These are phyloP conservation scores for Schoenoplectus tabernaemontani DNA, from an alignment of 202 grass and related monocot genomes.

Conservation along the genomic window DNA sequence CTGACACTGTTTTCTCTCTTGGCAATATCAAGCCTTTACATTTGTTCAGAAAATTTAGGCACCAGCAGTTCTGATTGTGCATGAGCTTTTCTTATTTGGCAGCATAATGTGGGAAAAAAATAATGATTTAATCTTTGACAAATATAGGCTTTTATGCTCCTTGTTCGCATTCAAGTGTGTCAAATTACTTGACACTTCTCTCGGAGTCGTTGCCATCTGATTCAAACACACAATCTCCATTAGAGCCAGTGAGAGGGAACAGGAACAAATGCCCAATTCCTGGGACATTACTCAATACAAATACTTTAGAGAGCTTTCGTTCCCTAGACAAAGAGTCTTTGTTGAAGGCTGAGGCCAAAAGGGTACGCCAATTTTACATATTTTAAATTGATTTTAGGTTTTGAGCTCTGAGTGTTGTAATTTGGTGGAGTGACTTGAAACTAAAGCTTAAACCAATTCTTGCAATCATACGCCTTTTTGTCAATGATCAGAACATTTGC, in stretches of 20 bases:
- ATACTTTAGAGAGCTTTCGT: conserved; percentile 59
- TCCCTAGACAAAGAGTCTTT: conserved; percentile 41
- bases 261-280: conserved; percentile 61
- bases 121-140: conserved; percentile 7
- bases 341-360: conserved; percentile 56
- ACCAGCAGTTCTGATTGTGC: no score
- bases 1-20: no score
- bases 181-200: conserved; percentile 34
- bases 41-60: no score
- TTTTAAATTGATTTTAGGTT: conserved; percentile 31
- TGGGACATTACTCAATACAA: conserved; percentile 79
- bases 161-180: conserved; percentile 22
- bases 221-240: not conserved
- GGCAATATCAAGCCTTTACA: no score
- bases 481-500: conserved; percentile 36
- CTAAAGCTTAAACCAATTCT: not conserved
- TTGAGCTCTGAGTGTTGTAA: not conserved
- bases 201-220: conserved; percentile 38
- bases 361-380: conserved; percentile 34
- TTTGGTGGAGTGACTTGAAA: not conserved
- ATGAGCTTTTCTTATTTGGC: no score
- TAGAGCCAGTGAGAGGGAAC: conserved; percentile 13
- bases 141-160: conserved; percentile 53
- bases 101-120: no score
- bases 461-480: conserved; percentile 18